These are phyloP conservation scores for Saturnispora kantuleensis DNA, from an alignment of 805 yeast species.

Conservation along the genomic window DNA sequence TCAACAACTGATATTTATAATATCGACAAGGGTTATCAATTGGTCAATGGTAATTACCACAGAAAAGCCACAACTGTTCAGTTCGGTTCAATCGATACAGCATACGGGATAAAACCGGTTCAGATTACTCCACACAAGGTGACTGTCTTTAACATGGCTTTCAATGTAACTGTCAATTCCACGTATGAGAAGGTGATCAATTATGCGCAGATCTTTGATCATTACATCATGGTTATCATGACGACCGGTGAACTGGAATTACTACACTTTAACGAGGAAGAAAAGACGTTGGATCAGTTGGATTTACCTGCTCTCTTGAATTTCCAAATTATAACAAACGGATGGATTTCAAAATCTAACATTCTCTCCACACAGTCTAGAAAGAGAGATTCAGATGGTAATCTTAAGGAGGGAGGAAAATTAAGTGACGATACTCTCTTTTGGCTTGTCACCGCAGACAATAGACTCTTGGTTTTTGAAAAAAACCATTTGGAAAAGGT, in stretches of 20 bases:
- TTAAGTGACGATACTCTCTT: slow-evolving; percentile 35
- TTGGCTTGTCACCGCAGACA: slow-evolving; percentile 67
- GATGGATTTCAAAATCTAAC: slow-evolving; percentile 47
- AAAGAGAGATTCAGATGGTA: slow-evolving; percentile 20
- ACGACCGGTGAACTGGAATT: slow-evolving; percentile 64
- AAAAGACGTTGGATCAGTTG: slow-evolving; percentile 18
- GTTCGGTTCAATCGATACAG: slow-evolving; percentile 38
- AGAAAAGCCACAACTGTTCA: slow-evolving; percentile 55
- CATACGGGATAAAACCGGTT: slow-evolving; percentile 45
- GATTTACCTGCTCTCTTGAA: slow-evolving; percentile 28
- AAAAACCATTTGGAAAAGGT: slow-evolving; percentile 45
- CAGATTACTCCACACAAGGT: slow-evolving; percentile 67
- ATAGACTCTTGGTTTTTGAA: slow-evolving; percentile 55
- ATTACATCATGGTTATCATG: slow-evolving; percentile 51
- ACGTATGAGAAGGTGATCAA: slow-evolving; percentile 53
- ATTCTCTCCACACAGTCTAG: slow-evolving; percentile 33
- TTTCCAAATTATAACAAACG: slow-evolving; percentile 50
- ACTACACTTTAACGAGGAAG: slow-evolving; percentile 29
- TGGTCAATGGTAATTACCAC: slow-evolving; percentile 53
- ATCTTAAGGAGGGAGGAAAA: slow-evolving; percentile 16
- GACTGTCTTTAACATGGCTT: slow-evolving; percentile 50
- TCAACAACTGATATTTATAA: slow-evolving; percentile 61
- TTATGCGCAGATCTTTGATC: slow-evolving; percentile 53
- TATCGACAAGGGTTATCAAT: slow-evolving; percentile 49
- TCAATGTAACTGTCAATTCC: slow-evolving; percentile 42